Evolutionary conservation across 2,329 filamentous ascomycete genomes (phyloP).

Genomic region (Zymoseptoria crescenta): DNA sequence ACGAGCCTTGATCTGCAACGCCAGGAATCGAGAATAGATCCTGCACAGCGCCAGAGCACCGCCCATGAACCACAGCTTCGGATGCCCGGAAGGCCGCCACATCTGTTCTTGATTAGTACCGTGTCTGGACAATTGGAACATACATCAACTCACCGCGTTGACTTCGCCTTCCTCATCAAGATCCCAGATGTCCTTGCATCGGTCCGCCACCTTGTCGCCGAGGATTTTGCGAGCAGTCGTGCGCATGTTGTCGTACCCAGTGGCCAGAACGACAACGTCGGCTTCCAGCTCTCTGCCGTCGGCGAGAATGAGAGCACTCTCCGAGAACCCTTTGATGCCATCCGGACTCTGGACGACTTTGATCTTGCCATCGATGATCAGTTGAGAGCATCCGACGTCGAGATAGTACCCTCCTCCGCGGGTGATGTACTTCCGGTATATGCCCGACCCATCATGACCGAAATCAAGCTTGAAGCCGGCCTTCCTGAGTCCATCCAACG

Average conservation of each 20-base stretch:
- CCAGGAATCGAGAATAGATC: constrained; percentile 32
- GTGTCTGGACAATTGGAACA: neutral
- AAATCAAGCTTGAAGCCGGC: constrained; percentile 55
- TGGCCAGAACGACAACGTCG: constrained; percentile 52
- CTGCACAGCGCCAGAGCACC: constrained; percentile 32
- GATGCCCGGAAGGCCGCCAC: constrained; percentile 34
- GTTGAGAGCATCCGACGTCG: constrained; percentile 55
- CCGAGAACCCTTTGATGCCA: constrained; percentile 46
- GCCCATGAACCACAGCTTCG: constrained; percentile 35
- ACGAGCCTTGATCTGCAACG: constrained; percentile 35
- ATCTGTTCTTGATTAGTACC: constrained; percentile 19
- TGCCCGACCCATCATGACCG: constrained; percentile 50
- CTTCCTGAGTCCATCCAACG: constrained; percentile 34
- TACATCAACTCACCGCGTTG: constrained; percentile 16
- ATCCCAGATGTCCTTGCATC: constrained; percentile 43
- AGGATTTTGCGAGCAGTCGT: constrained; percentile 55
- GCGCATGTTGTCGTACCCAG: constrained; percentile 60
- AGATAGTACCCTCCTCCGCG: constrained; percentile 64
- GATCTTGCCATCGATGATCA: constrained; percentile 58
- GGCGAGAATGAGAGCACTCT: constrained; percentile 34
- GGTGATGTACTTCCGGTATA: constrained; percentile 57
- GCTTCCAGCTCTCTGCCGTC: constrained; percentile 52
- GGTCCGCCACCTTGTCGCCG: constrained; percentile 53
- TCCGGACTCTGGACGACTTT: constrained; percentile 46
- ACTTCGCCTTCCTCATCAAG: constrained; percentile 34